A percentile compares a stretch with the other conserved stretches of the same genome.
These are phyloP conservation scores for Magnolia changhungtana DNA, from an alignment of 164 flowering plant genomes.

Conservation along the genomic window DNA sequence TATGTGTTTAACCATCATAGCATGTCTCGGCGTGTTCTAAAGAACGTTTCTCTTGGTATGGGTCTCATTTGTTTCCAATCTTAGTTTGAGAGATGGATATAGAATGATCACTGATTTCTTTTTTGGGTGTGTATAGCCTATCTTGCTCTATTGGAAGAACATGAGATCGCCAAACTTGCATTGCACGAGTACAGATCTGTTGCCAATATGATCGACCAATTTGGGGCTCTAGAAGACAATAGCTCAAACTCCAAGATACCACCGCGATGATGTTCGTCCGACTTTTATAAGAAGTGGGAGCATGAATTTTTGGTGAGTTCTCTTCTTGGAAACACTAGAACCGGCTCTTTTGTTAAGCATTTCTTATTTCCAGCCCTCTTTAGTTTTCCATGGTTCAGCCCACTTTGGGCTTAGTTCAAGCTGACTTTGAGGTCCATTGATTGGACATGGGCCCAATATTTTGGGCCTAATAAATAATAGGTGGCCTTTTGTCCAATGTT, in stretches of 20 bases:
- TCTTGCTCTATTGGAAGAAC: constrained; percentile 69
- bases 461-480: no score
- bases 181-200: constrained; percentile 73
- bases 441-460: no score
- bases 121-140: constrained; percentile 43
- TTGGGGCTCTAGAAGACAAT: constrained; percentile 87
- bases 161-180: constrained; percentile 58
- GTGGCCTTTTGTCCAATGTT: no score
- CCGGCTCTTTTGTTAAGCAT: background rate
- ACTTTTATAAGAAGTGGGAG: constrained; percentile 92
- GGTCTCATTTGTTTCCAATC: background rate
- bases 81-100: background rate
- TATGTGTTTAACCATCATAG: constrained; percentile 75
- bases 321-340: background rate
- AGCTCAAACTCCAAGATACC: constrained; percentile 72
- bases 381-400: background rate
- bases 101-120: background rate
- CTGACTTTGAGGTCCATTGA: no score
- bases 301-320: constrained; percentile 73
- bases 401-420: no score
- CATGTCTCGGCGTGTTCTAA: constrained; percentile 85
- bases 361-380: background rate
- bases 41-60: constrained; percentile 77
- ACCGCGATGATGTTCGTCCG: constrained; percentile 75
- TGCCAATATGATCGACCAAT: constrained; percentile 91